Evolutionary conservation across 2,329 filamentous ascomycete genomes (phyloP), one percentile per base, ranked within the genome.

Genomic region (Didymella arachidicola): DNA sequence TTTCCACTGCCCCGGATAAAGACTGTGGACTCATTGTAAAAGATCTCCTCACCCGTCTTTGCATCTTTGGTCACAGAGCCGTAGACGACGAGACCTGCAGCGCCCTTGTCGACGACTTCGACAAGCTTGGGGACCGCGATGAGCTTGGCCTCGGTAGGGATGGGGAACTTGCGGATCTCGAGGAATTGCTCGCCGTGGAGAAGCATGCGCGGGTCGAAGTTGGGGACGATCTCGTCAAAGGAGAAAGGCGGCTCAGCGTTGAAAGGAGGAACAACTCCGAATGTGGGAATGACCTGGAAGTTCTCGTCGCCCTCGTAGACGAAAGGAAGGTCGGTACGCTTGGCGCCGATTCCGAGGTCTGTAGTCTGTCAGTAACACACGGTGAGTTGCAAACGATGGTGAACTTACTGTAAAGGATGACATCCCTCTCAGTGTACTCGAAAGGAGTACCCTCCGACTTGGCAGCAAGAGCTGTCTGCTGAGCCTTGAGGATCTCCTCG

Each of bases 131-230:
- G 90, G 73, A 88, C 87, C 57, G 90, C 92, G 69, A 91, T 78
- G 48, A 96, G 88, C 57, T 87, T 89, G 49, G 86, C 93, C 54
- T 88, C 85, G 30, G 93, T 97, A 34, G 94, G 94, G 70, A 98
- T 90, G 39, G 95, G 95, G 82, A 88, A 96, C 79, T 94, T 92
- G 75, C 89, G 88, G 73, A 99, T 86, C 80, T 99, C 95, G 64
- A 99, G 91, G 81, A 93, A 99, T 79, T 99, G 95, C 84, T 99
- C 95, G 75, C 95, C 95, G 81, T 99, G 95, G 25, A 99, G 89
- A 49, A 99, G 87, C 93, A 97, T 97, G 92, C 97, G 97, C 62
- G 93, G 94, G 36, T 87, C 92, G 84, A 97, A 99, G 84, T 98
- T 96, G 77, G 93, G 93, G 27, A 98, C 90, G 61, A 99, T 86